These are phyloP conservation scores for Beta macrorhiza DNA, from an alignment of 179 eudicot genomes.

Conservation along the genomic window DNA sequence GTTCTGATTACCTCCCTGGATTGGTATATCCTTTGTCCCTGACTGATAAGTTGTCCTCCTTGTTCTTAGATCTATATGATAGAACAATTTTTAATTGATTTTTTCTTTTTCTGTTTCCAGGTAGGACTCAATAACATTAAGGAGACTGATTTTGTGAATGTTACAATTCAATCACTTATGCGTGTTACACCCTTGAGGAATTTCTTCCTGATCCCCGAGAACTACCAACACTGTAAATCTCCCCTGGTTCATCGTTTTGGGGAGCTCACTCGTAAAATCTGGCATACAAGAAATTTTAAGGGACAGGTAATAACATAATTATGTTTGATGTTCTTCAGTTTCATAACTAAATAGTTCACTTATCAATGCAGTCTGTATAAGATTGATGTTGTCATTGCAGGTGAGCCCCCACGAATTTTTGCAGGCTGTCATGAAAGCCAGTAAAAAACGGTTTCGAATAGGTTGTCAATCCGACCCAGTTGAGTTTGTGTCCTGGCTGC, in stretches of 20 bases:
- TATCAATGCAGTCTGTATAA: not conserved
- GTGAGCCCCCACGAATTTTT: constrained; percentile 98
- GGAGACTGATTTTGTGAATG: constrained; percentile 95
- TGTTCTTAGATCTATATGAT: constrained; percentile 1
- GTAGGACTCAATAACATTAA: constrained; percentile 89
- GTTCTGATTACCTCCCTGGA: constrained; percentile 97
- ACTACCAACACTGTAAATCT: constrained; percentile 72
- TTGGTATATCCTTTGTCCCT: constrained; percentile 45
- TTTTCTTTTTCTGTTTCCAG: constrained; percentile 35
- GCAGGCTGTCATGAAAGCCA: constrained; percentile 96
- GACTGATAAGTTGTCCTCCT: not conserved
- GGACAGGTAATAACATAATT: constrained; percentile 72
- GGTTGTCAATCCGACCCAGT: constrained; percentile 94
- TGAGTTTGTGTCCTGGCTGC: constrained; percentile 98
- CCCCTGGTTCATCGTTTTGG: constrained; percentile 92
- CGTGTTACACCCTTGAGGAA: constrained; percentile 94
- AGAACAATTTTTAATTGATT: not conserved
- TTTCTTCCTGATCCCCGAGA: constrained; percentile 90
- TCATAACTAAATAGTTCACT: not conserved
- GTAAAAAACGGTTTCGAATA: constrained; percentile 79
- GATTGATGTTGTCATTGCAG: constrained; percentile 39
- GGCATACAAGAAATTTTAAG: constrained; percentile 95
- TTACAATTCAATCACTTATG: constrained; percentile 92
- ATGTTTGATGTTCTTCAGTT: not conserved
- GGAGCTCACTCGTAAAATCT: constrained; percentile 88